Evolutionary conservation across 495 filamentous ascomycete species (phyloP), one percentile per base, ranked within the genome.

Genomic region (Penicillium pancosmium): DNA sequence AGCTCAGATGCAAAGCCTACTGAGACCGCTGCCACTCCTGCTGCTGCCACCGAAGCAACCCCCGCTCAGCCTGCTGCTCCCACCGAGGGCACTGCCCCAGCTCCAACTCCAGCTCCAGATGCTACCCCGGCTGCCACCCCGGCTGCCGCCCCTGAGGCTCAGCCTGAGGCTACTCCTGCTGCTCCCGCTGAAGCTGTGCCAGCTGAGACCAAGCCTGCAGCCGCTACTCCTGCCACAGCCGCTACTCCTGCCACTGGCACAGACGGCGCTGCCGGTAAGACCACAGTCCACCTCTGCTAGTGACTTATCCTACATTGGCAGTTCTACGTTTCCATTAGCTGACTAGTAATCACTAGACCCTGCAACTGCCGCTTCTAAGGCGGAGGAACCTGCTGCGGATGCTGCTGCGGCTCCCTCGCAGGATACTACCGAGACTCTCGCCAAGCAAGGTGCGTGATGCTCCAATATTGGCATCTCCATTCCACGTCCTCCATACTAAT

Each of bases 391-490:
- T 44, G 59, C 46, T 43, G 44, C 48, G 27, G 33, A 43, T 27
- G 41, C 60, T 44, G 16, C 41, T 19, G 41, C 60, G 31, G 57
- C 33, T n/a, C 7, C 41, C n/a, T 16, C 41, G 13, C 41, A 44
- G 16, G n/a, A 44, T 5, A 10, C 41, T 44, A 44, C 41, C 16
- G 59, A 60, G 21, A 5, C 60, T 60, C 36, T 54, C 8, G 50
- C 59, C 23, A 68, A 68, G 59, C 55, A 51, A 11, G 58, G 66
- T 68, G n/a, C 59, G 62, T 59, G n/a, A 44, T 44, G 16, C 16
- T 16, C 8, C 41, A 16, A 19, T 19, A 6, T 16, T 44, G 16
- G 13, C 16, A 44, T 10, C 4, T 19, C 5, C 16, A 6, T 44
- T 19, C 41, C 7, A 16, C 4, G 41, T 44, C 5, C 6, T 19